phyloP scores from a whole-genome alignment of 1,284 basidiomycete genomes.

The Butyriboletus appendiculatus region DNA sequence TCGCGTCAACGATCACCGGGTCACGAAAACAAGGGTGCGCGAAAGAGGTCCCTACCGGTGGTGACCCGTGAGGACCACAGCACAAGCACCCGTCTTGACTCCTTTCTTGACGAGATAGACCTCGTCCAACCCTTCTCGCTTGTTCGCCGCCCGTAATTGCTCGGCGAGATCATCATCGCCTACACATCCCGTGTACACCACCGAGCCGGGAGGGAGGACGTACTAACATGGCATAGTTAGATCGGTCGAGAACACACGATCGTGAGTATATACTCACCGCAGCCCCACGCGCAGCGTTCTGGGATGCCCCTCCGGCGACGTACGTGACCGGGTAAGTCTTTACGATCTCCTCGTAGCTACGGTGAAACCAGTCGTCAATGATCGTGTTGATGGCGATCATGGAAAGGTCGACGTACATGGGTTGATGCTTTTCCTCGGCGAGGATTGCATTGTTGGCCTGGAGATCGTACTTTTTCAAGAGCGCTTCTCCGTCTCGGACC shows the following conservation, averaged over 20 bases:
- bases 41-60: slow-evolving; percentile 55
- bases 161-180: slow-evolving; percentile 91
- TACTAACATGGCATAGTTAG: slow-evolving; percentile 55
- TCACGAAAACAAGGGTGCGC: background rate
- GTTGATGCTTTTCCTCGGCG: slow-evolving; percentile 85
- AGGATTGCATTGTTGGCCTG: slow-evolving; percentile 98
- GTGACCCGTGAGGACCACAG: slow-evolving; percentile 94
- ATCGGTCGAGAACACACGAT: slow-evolving; percentile 3
- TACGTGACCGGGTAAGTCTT: slow-evolving; percentile 82
- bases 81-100: slow-evolving; percentile 95
- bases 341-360: slow-evolving; percentile 88
- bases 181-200: slow-evolving; percentile 95
- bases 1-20: slow-evolving; percentile 1
- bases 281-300: slow-evolving; percentile 95
- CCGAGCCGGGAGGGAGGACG: slow-evolving; percentile 84
- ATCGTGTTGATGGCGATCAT: background rate
- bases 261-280: slow-evolving; percentile 64
- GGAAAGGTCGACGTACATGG: slow-evolving; percentile 56
- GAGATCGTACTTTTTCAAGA: slow-evolving; percentile 90
- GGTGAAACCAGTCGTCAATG: background rate
- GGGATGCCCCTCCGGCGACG: slow-evolving; percentile 95
- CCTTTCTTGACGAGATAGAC: slow-evolving; percentile 89
- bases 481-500: slow-evolving; percentile 78
- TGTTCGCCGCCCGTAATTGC: slow-evolving; percentile 91
- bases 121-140: slow-evolving; percentile 87